Evolutionary conservation across 83 land plant genomes (phyloP).

Genomic region (Isoetes engelmannii): DNA sequence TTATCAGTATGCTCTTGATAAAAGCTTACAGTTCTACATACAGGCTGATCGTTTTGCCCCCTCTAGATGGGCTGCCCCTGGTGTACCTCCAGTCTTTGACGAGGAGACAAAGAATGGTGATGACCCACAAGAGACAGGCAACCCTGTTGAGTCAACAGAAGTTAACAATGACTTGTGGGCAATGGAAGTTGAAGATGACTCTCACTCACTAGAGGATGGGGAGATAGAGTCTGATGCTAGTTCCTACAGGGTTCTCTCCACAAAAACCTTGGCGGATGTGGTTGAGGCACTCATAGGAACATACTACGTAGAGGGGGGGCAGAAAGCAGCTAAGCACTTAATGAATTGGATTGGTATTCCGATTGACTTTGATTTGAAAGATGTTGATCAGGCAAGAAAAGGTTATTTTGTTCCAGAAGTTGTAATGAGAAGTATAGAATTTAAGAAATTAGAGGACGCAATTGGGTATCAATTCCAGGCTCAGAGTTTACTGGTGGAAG

Average conservation of each 20-base stretch:
- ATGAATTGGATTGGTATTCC: conserved; percentile 98
- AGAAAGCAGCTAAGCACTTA: conserved; percentile 72
- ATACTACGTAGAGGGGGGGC: conserved; percentile 96
- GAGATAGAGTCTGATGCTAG: conserved; percentile 88
- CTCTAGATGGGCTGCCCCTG: conserved; percentile 99
- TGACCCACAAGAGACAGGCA: conserved; percentile 13
- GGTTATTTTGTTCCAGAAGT: conserved; percentile 64
- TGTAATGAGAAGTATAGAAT: conserved; percentile 67
- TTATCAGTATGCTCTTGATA: conserved; percentile 76
- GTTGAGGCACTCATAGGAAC: conserved; percentile 97
- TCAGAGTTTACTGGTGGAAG: conserved; percentile 73
- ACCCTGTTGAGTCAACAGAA: conserved; percentile 7
- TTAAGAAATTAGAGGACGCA: conserved; percentile 58
- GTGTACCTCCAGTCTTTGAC: conserved; percentile 95
- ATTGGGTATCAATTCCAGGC: conserved; percentile 56
- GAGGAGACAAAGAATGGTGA: conserved; percentile 75
- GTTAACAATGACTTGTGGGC: conserved; percentile 11
- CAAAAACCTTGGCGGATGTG: conserved; percentile 97
- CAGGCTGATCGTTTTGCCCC: conserved; percentile 99
- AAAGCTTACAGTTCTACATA: conserved; percentile 85
- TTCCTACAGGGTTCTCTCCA: conserved; percentile 91
- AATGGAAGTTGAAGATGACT: conserved; percentile 29
- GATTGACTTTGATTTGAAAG: conserved; percentile 57
- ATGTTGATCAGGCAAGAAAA: conserved; percentile 32
- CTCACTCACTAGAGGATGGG: conserved; percentile 72